Evolutionary conservation across 768 basidiomycete genomes (phyloP).

Genomic region (Russula earlei): DNA sequence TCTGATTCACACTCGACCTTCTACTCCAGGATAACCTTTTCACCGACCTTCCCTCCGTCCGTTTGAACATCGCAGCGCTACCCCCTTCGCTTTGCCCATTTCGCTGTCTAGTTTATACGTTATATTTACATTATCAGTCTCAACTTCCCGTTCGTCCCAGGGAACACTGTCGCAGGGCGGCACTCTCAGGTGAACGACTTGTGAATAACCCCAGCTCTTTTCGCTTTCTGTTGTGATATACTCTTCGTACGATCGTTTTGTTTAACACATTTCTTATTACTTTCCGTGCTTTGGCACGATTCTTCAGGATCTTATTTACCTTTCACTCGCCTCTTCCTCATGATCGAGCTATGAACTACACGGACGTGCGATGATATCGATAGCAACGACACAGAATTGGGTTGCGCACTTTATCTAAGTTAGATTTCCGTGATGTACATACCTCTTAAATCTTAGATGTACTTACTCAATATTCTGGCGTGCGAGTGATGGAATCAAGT

Average conservation of each 20-base stretch:
- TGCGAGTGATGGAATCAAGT: too few species aligned
- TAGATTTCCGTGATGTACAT: constrained; percentile 1
- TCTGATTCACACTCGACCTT: background rate
- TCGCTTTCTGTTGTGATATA: background rate
- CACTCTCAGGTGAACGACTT: background rate
- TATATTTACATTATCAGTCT: background rate
- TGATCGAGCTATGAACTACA: background rate
- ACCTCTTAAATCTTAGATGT: constrained; percentile 8
- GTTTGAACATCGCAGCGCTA: constrained; percentile 11
- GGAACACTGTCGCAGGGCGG: constrained; percentile 6
- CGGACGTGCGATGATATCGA: background rate
- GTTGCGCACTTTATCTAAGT: background rate
- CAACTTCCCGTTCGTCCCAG: background rate
- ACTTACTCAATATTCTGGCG: too few species aligned
- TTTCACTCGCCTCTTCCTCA: background rate
- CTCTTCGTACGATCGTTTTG: background rate
- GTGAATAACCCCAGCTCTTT: background rate
- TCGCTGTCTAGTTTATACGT: background rate
- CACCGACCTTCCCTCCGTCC: background rate
- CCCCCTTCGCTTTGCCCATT: background rate
- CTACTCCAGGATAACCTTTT: constrained; percentile 5
- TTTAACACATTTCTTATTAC: constrained; percentile 5
- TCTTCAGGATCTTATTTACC: background rate
- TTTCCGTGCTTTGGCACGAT: constrained; percentile 10
- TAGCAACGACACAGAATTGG: background rate